phyloP scores from a whole-genome alignment of 2,329 filamentous ascomycete species.

The Nigrograna mackinnonii region DNA sequence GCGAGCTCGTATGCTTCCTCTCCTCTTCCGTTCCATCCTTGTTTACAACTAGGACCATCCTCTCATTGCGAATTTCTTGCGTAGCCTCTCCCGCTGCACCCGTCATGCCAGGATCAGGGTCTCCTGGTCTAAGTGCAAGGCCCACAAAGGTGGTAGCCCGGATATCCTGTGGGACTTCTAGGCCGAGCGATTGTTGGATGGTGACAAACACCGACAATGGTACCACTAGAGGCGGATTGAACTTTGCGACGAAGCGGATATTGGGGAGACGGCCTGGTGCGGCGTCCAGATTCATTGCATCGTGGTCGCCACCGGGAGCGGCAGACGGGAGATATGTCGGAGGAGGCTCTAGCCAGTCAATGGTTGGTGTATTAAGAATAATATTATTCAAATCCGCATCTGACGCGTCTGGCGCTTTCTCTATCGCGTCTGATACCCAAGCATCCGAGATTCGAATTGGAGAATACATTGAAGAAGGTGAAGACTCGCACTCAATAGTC shows the following conservation, averaged over 20 bases:
- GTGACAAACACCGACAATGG: conserved; percentile 66
- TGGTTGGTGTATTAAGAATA: conserved; percentile 47
- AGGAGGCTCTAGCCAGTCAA: conserved; percentile 75
- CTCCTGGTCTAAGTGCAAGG: conserved; percentile 55
- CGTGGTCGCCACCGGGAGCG: conserved; percentile 43
- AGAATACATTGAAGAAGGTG: conserved; percentile 52
- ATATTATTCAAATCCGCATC: conserved; percentile 44
- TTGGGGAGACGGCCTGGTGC: conserved; percentile 64
- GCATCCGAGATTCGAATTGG: conserved; percentile 72
- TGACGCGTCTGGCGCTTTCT: conserved; percentile 53
- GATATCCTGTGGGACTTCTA: conserved; percentile 61
- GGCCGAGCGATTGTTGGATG: conserved; percentile 62
- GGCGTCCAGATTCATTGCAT: conserved; percentile 61
- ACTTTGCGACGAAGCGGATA: conserved; percentile 73
- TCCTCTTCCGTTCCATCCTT: conserved; percentile 25
- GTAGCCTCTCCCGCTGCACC: conserved; percentile 28
- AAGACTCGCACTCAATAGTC: conserved; percentile 65
- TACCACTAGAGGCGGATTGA: conserved; percentile 74
- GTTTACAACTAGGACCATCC: conserved; percentile 48
- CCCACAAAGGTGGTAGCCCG: conserved; percentile 49
- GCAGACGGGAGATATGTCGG: conserved; percentile 56
- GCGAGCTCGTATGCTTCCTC: conserved; percentile 56
- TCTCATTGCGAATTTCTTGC: conserved; percentile 57
- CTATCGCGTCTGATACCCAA: conserved; percentile 73
- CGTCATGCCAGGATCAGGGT: conserved; percentile 59